Conservation (phyloP, 345 rosid species). For the Citrus trifoliata region DNA sequence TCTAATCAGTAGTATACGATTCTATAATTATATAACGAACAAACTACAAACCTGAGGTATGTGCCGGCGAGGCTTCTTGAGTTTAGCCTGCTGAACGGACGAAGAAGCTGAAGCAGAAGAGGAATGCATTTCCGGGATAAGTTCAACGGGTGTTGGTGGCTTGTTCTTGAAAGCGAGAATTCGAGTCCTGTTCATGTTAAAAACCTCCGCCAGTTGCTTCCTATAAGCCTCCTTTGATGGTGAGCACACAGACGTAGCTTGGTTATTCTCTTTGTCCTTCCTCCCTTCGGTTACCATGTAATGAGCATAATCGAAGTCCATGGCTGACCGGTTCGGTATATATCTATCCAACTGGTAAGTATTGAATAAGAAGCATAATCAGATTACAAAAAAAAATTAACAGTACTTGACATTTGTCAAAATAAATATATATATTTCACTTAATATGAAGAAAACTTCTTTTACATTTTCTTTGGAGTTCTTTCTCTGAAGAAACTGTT, state of each 20-base stretch:
- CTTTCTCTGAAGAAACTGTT: constrained; percentile 37
- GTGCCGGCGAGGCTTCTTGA: constrained; percentile 26
- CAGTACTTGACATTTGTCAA: neutral
- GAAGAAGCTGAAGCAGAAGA: neutral
- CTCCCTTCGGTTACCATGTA: constrained; percentile 52
- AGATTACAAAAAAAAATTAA: neutral
- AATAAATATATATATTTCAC: no score
- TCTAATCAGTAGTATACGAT: no score
- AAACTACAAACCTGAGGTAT: constrained; percentile 41
- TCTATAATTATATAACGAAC: no score
- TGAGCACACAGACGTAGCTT: constrained; percentile 37
- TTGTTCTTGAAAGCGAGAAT: constrained; percentile 77
- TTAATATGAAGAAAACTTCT: neutral
- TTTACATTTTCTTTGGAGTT: constrained; percentile 44
- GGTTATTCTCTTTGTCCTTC: constrained; percentile 41
- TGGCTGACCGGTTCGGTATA: constrained; percentile 74
- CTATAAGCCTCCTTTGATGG: constrained; percentile 61
- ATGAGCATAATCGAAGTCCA: constrained; percentile 66
- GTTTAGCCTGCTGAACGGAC: constrained; percentile 23
- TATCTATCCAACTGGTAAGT: constrained; percentile 60
- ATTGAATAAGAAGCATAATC: neutral
- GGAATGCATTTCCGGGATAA: constrained; percentile 18
- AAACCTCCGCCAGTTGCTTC: constrained; percentile 59
- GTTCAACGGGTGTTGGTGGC: constrained; percentile 38
- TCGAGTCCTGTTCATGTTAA: constrained; percentile 57